Evolutionary conservation across 2,329 filamentous ascomycete species (phyloP).

Genomic region (Shiraia sp.): DNA sequence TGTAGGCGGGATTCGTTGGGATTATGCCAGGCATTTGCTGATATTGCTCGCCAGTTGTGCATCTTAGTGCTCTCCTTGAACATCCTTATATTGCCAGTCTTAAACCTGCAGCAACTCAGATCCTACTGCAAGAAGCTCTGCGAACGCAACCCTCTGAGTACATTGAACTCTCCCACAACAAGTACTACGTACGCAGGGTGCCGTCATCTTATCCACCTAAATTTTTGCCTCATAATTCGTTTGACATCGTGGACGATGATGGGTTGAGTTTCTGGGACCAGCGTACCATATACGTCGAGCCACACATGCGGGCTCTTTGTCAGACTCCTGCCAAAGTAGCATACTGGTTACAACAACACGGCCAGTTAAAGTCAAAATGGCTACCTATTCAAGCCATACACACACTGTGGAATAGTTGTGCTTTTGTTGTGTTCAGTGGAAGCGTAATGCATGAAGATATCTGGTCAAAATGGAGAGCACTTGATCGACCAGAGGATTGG

Average conservation of each 20-base stretch:
- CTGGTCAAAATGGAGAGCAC: constrained; percentile 37
- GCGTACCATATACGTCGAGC: constrained; percentile 44
- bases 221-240: constrained; percentile 33
- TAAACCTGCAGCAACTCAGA: constrained; percentile 38
- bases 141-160: constrained; percentile 16
- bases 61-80: constrained; percentile 36
- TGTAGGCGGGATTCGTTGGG: constrained; percentile 17
- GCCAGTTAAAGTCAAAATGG: constrained; percentile 35
- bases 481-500: constrained; percentile 35
- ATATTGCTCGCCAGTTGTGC: constrained; percentile 26
- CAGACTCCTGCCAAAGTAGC: constrained; percentile 36
- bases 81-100: constrained; percentile 33
- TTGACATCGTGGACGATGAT: constrained; percentile 28
- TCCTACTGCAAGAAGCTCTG: constrained; percentile 32
- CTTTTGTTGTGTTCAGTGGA: constrained; percentile 40
- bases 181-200: constrained; percentile 35
- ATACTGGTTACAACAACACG: constrained; percentile 35
- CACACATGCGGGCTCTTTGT: constrained; percentile 36
- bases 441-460: constrained; percentile 34
- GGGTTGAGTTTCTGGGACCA: constrained; percentile 42
- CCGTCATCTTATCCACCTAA: constrained; percentile 35
- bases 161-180: constrained; percentile 30
- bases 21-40: neutral
- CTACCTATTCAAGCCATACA: constrained; percentile 41
- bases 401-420: constrained; percentile 37